Percentiles rank a stretch among this genome's conserved stretches.
Conservation (phyloP, 2,329 filamentous ascomycete species). For the Botrytis paeoniae region DNA sequence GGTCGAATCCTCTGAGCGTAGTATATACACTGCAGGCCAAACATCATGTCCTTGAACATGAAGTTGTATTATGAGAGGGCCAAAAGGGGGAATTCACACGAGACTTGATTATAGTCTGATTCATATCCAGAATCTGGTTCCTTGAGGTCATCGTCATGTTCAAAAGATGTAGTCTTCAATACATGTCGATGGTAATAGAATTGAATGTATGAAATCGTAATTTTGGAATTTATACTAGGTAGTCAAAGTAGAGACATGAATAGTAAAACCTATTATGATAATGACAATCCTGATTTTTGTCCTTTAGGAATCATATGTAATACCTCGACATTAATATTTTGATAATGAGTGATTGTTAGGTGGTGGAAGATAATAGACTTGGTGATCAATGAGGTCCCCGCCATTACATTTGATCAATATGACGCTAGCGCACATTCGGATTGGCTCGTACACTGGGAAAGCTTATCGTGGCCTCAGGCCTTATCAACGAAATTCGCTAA, state of each 20-base stretch:
- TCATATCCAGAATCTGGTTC: not conserved
- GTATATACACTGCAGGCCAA: not conserved
- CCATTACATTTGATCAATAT: not conserved
- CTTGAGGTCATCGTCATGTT: not conserved
- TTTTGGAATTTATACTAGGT: not conserved
- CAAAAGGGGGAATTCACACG: not conserved
- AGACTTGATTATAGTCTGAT: not conserved
- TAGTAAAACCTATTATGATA: not conserved
- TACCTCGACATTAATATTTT: not conserved
- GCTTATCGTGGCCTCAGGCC: conserved; percentile 4
- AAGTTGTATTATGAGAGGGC: not conserved
- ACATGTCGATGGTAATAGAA: not conserved
- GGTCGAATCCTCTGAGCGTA: not conserved
- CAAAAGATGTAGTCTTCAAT: not conserved
- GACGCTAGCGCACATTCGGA: not conserved
- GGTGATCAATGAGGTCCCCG: not conserved
- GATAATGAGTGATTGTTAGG: not conserved
- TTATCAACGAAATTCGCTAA: conserved; percentile 13
- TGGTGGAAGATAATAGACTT: not conserved
- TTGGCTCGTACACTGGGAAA: not conserved
- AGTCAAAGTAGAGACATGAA: not conserved
- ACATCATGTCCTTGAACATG: not conserved
- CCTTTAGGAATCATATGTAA: not conserved
- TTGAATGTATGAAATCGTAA: not conserved
- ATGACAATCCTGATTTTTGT: not conserved